Conservation (phyloP, 306 rosid species). For the Calophaca sinica region DNA sequence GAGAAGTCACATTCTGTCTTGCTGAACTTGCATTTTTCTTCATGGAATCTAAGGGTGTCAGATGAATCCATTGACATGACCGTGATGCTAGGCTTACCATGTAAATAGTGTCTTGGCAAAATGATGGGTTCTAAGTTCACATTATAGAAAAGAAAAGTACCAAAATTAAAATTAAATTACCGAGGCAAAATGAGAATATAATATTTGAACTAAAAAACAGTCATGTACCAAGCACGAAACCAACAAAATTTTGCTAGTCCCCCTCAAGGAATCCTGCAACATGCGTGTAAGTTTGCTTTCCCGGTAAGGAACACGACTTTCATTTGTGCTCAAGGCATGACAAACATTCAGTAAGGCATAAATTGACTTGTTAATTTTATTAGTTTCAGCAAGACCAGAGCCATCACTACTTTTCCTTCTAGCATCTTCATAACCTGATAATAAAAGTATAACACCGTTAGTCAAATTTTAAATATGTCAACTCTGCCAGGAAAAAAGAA, state of each 20-base stretch:
- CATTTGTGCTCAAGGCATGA: slow-evolving; percentile 67
- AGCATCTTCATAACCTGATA: slow-evolving; percentile 78
- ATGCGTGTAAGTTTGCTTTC: slow-evolving; percentile 92
- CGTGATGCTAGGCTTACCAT: slow-evolving; percentile 80
- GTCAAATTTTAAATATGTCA: slow-evolving; percentile 27
- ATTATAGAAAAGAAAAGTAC: slow-evolving; percentile 32
- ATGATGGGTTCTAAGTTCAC: slow-evolving; percentile 62
- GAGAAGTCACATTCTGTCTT: slow-evolving; percentile 48
- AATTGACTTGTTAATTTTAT: slow-evolving; percentile 73
- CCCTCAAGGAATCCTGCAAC: slow-evolving; percentile 82
- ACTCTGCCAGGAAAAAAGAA: background rate
- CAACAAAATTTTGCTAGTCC: slow-evolving; percentile 66
- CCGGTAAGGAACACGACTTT: slow-evolving; percentile 75
- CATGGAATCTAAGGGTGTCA: slow-evolving; percentile 37
- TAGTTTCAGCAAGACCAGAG: slow-evolving; percentile 56
- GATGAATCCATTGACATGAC: slow-evolving; percentile 57
- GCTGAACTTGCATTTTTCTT: slow-evolving; percentile 57
- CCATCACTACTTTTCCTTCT: slow-evolving; percentile 67
- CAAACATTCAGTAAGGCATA: slow-evolving; percentile 74
- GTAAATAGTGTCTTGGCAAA: slow-evolving; percentile 85
- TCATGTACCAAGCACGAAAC: slow-evolving; percentile 79
- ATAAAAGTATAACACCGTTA: slow-evolving; percentile 22
- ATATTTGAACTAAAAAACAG: slow-evolving; percentile 8
- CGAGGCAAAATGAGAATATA: slow-evolving; percentile 5
- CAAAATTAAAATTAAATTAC: slow-evolving; percentile 15